phyloP scores from a whole-genome alignment of 2,329 filamentous ascomycete genomes.

The Curvularia sp. region DNA sequence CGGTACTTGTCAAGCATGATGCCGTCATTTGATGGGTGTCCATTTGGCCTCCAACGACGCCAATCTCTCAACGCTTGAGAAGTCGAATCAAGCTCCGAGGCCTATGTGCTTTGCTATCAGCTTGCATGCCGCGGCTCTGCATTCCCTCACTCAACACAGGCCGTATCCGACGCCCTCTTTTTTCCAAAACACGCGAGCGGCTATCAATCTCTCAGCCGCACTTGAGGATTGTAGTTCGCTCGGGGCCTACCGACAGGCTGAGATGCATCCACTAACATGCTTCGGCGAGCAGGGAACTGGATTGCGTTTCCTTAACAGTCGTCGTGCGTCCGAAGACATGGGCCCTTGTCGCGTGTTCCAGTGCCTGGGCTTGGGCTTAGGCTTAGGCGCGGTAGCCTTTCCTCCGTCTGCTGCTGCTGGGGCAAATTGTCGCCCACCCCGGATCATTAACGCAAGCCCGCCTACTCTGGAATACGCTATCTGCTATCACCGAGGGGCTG shows the following conservation, averaged over 20 bases:
- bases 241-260: not conserved
- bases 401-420: conserved; percentile 13
- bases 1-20: conserved; percentile 21
- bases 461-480: not conserved
- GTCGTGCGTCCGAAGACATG: conserved; percentile 17
- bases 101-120: conserved; percentile 16
- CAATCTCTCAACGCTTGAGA: conserved; percentile 10
- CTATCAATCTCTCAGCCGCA: not conserved
- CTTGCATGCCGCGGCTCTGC: conserved; percentile 9
- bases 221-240: not conserved
- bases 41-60: conserved; percentile 3
- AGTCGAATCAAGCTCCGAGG: conserved; percentile 13
- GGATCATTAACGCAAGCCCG: conserved; percentile 20
- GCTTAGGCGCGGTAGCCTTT: conserved; percentile 20
- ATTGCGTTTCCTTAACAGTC: conserved; percentile 27
- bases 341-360: conserved; percentile 20
- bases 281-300: conserved; percentile 15
- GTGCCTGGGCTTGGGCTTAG: conserved; percentile 20
- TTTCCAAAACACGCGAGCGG: conserved; percentile 29
- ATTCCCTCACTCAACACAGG: not conserved
- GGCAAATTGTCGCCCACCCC: conserved; percentile 24
- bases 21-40: conserved; percentile 23
- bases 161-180: conserved; percentile 28
- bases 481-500: not conserved
- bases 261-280: conserved; percentile 7